These are phyloP conservation scores for Lactarius indigo DNA, from an alignment of 768 basidiomycete species.

Conservation along the genomic window DNA sequence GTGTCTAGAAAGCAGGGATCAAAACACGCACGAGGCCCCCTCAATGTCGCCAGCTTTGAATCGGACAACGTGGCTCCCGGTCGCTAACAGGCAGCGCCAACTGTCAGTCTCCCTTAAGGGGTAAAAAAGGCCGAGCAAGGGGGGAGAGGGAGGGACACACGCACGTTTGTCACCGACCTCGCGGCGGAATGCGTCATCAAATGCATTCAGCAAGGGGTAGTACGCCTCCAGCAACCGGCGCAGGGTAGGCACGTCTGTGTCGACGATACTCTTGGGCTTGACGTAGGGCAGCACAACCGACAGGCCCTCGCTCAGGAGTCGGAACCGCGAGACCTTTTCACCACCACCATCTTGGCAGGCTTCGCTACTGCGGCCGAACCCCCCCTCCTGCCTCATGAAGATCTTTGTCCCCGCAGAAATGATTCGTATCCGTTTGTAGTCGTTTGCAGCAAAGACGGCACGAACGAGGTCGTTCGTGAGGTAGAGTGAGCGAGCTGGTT, in stretches of 20 bases:
- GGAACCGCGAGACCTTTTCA: slow-evolving; percentile 47
- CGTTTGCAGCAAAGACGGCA: slow-evolving; percentile 73
- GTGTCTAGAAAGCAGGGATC: neutral
- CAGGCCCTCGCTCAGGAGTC: slow-evolving; percentile 82
- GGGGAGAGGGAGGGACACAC: slow-evolving; percentile 27
- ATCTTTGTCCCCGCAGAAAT: slow-evolving; percentile 93
- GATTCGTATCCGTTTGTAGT: slow-evolving; percentile 79
- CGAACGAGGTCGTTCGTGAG: slow-evolving; percentile 84
- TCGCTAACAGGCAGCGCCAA: slow-evolving; percentile 37
- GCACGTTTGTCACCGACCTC: slow-evolving; percentile 52
- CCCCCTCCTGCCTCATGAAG: slow-evolving; percentile 84
- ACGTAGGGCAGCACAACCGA: slow-evolving; percentile 81
- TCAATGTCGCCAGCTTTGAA: slow-evolving; percentile 55
- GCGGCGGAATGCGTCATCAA: slow-evolving; percentile 56
- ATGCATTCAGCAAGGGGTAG: slow-evolving; percentile 71
- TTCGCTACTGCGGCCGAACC: slow-evolving; percentile 17
- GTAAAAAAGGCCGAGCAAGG: slow-evolving; percentile 8
- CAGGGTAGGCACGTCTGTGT: slow-evolving; percentile 53
- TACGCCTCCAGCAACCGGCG: slow-evolving; percentile 68
- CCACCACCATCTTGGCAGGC: neutral
- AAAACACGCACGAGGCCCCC: slow-evolving; percentile 49
- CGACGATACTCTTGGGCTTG: slow-evolving; percentile 57
- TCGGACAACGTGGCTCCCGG: slow-evolving; percentile 70
- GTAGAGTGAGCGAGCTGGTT: slow-evolving; percentile 77
- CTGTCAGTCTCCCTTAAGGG: neutral